phyloP scores from a whole-genome alignment of 371 early-diverging fungal species.

The Syncephalastrum contaminatum region DNA sequence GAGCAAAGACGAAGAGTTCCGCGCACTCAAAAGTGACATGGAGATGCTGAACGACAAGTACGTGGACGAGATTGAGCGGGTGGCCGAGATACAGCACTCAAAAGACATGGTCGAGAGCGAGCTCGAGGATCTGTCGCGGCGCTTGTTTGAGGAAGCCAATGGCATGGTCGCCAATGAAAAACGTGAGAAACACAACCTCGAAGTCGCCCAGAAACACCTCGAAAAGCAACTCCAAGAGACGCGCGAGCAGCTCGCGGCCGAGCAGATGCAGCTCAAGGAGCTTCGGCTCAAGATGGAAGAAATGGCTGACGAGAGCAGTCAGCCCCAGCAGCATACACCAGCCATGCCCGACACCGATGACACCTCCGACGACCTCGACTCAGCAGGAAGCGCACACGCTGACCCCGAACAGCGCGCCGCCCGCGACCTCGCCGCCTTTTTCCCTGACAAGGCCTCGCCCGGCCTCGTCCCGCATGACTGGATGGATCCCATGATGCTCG shows the following conservation, averaged over 20 bases:
- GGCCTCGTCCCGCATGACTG: slow-evolving; percentile 4
- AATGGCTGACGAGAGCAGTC: slow-evolving; percentile 32
- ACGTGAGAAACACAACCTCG: slow-evolving; percentile 59
- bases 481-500: slow-evolving; percentile 64
- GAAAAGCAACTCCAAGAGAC: slow-evolving; percentile 69
- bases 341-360: not conserved
- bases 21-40: slow-evolving; percentile 55
- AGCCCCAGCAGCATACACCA: slow-evolving; percentile 4
- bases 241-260: slow-evolving; percentile 64
- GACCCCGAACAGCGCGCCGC: slow-evolving; percentile 17
- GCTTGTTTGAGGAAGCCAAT: slow-evolving; percentile 93
- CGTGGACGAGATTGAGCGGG: slow-evolving; percentile 85
- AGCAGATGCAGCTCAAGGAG: slow-evolving; percentile 78
- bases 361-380: not conserved
- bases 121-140: slow-evolving; percentile 85
- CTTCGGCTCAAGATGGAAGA: slow-evolving; percentile 71
- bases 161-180: slow-evolving; percentile 89
- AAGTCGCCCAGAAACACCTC: slow-evolving; percentile 57
- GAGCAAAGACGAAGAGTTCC: slow-evolving; percentile 45
- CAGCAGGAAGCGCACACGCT: not conserved
- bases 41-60: slow-evolving; percentile 64
- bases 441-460: slow-evolving; percentile 5
- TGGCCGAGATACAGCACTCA: slow-evolving; percentile 86
- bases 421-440: slow-evolving; percentile 10
- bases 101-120: slow-evolving; percentile 90